Evolutionary conservation across 2,329 filamentous ascomycete species (phyloP), one percentile per base, ranked within the genome.

Genomic region (Diaporthe amygdali): DNA sequence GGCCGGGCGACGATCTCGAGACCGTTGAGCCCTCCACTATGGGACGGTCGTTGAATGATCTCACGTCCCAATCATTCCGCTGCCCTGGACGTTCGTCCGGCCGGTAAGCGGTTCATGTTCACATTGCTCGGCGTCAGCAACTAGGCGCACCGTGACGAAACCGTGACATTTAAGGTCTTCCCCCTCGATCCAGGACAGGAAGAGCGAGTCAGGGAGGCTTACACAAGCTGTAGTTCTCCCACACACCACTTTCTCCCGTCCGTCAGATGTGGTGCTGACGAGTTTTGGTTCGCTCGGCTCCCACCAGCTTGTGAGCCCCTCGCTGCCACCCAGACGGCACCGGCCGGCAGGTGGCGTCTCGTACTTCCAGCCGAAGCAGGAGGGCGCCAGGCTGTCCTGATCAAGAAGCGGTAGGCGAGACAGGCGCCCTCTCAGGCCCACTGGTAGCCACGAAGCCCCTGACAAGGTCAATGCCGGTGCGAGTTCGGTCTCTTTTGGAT

Each of bases 311-410:
- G 27, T 47, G 14, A 9, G 44, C 30, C 44, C 30, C 44, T 37
- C 44, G 59, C 44, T 37, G 44, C 52, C 30, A 25, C 30, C 41
- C 59, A 64, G 59, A 49, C 59, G 59, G 59, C 59, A 64, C 59
- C 59, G 59, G 59, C 59, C 59, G 44, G 44, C 37, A 25, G 59
- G 59, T 49, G 44, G 59, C 30, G 30, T 64, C 59, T 64, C 59
- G 59, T 49, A 37, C 41, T 14, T 34, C 59, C 59, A 49, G 37
- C 44, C 27, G 37, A 17, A 30, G 15, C 39, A 47, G 20, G 41
- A 63, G 41, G 41, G 59, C 59, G 27, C 59, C 59, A 63, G 59
- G n/a, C 41, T 63, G 59, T 49, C 41, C 59, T 64, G 30, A 64
- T 49, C 17, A n/a, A 64, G 44, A 49, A 27, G 59, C 59, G 44